Conservation (phyloP, 225 moss, liverwort and hornwort species). For the Rhytidiadelphus loreus region DNA sequence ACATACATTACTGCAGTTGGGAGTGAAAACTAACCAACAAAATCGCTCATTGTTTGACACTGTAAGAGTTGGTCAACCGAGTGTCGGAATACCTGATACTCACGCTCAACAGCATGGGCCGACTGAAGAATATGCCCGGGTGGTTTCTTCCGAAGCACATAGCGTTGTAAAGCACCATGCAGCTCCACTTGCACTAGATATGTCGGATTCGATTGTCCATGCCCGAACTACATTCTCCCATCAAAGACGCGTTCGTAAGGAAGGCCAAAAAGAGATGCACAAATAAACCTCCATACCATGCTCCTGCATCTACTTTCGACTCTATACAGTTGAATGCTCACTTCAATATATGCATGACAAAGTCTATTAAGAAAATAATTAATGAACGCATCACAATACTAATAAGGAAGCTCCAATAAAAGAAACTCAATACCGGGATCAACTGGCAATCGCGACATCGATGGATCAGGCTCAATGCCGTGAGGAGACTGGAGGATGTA, state of each 20-base stretch:
- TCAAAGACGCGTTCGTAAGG: neutral
- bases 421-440: neutral
- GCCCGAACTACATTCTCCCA: conserved; percentile 66
- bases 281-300: neutral
- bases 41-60: neutral
- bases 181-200: conserved; percentile 56
- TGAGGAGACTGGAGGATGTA: neutral
- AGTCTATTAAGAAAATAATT: neutral
- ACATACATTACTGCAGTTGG: neutral
- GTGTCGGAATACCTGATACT: conserved; percentile 56
- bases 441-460: neutral
- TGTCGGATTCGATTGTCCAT: conserved; percentile 98
- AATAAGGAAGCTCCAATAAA: too few relatives aligned
- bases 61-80: neutral
- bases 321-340: neutral
- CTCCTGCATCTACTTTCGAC: neutral
- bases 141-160: conserved; percentile 91
- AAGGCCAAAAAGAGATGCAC: neutral
- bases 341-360: neutral
- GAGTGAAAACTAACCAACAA: neutral
- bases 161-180: conserved; percentile 33
- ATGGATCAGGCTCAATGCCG: neutral
- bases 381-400: neutral
- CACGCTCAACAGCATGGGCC: conserved; percentile 92
- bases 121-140: conserved; percentile 78